A percentile compares a stretch with the other conserved stretches of the same genome.
phyloP scores from a whole-genome alignment of 2,329 filamentous ascomycete species.

The Verticillium albo-atrum region DNA sequence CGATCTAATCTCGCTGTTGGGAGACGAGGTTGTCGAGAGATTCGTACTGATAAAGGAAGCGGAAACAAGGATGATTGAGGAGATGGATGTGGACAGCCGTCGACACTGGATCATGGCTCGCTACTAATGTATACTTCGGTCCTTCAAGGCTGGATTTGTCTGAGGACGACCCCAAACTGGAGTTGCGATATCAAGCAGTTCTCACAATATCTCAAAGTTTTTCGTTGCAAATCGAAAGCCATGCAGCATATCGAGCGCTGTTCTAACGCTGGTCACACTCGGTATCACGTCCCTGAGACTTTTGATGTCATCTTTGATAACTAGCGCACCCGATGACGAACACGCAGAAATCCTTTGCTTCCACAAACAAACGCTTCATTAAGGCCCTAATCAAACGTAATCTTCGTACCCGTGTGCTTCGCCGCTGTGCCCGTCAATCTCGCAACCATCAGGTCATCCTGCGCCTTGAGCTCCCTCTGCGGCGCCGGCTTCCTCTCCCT shows the following conservation, averaged over 20 bases:
- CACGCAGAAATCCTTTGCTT: background rate
- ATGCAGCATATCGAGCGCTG: too few relatives aligned
- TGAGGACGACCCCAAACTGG: background rate
- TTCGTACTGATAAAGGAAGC: slow-evolving; percentile 56
- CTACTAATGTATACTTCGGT: slow-evolving; percentile 39
- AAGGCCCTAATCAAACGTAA: slow-evolving; percentile 63
- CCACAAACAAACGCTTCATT: background rate
- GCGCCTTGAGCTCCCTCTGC: slow-evolving; percentile 34
- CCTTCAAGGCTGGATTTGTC: background rate
- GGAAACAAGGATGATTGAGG: slow-evolving; percentile 47
- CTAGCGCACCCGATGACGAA: too few relatives aligned
- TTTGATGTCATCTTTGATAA: too few relatives aligned
- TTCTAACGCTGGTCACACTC: too few relatives aligned
- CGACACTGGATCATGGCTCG: slow-evolving; percentile 61
- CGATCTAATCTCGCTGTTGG: slow-evolving; percentile 40
- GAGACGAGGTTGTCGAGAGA: slow-evolving; percentile 44
- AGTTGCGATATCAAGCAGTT: background rate
- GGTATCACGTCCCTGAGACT: too few relatives aligned
- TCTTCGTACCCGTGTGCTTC: slow-evolving; percentile 73
- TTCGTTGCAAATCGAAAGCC: too few relatives aligned
- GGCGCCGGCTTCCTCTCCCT: slow-evolving; percentile 30
- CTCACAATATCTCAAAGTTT: too few relatives aligned
- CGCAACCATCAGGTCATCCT: slow-evolving; percentile 45
- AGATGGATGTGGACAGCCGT: slow-evolving; percentile 42
- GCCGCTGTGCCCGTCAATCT: slow-evolving; percentile 77